phyloP scores from a whole-genome alignment of 2,329 filamentous ascomycete species.

The Pseudonectria buxi region DNA sequence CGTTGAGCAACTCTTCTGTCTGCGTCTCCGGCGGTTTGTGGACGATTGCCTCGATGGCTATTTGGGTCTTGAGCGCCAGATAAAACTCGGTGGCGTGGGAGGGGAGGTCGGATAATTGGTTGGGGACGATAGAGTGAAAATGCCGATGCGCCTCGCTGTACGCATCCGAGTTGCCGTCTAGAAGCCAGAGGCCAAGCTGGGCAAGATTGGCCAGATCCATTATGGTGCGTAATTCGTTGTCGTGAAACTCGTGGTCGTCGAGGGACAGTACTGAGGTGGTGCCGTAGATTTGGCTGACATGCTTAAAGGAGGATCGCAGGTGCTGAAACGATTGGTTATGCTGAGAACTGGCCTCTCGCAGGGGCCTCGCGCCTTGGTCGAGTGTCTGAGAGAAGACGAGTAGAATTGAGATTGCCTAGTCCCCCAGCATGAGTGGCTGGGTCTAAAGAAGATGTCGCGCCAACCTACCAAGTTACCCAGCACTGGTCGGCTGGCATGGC shows the following conservation, averaged over 20 bases:
- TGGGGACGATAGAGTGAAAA: slow-evolving; percentile 39
- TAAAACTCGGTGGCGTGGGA: slow-evolving; percentile 37
- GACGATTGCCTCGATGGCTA: slow-evolving; percentile 48
- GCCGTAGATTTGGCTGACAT: slow-evolving; percentile 29
- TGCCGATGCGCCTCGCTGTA: slow-evolving; percentile 38
- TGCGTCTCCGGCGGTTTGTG: slow-evolving; percentile 41
- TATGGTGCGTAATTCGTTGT: slow-evolving; percentile 26
- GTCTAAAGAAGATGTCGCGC: slow-evolving; percentile 5
- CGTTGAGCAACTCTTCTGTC: slow-evolving; percentile 46
- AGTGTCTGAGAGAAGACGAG: slow-evolving; percentile 32
- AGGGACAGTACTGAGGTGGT: slow-evolving; percentile 26
- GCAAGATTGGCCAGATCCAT: slow-evolving; percentile 45
- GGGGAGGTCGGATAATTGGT: slow-evolving; percentile 38
- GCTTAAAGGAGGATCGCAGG: slow-evolving; percentile 27
- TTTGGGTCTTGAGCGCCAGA: slow-evolving; percentile 41
- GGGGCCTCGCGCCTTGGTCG: slow-evolving; percentile 28
- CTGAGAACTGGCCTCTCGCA: slow-evolving; percentile 28
- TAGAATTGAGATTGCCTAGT: slow-evolving; percentile 32
- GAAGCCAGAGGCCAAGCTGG: slow-evolving; percentile 35
- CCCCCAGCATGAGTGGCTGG: slow-evolving; percentile 9
- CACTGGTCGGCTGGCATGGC: slow-evolving; percentile 31
- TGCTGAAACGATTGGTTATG: slow-evolving; percentile 26
- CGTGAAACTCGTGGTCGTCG: slow-evolving; percentile 27
- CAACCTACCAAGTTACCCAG: slow-evolving; percentile 35
- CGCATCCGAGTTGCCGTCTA: slow-evolving; percentile 31